Base-by-base conservation (phyloP, 2,329 filamentous ascomycete genomes). In the Exophiala aquamarina region DNA sequence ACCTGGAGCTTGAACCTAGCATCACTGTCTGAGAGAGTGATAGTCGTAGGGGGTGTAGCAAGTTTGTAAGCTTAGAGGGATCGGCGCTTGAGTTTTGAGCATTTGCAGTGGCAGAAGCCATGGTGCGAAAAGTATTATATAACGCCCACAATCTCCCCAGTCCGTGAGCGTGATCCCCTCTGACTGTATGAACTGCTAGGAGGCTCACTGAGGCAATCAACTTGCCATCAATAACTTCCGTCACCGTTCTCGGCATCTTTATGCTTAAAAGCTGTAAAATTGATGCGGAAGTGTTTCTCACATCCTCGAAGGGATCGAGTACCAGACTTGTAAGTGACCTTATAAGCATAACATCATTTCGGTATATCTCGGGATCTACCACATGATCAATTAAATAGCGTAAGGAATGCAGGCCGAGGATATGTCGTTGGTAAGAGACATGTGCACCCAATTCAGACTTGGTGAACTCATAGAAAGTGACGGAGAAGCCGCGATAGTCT, bases 141-240 rank as follows among this genome's bases (percentile, higher is more conserved):
- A 54, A 18, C 37, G 47, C 46, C 41, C 19, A 47, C 28, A 55
- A 49, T 23, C 52, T 43, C 26, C 91, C 92, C 38, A 93, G 84
- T 8, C 92, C 92, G 67, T 98, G 92, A 1, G 91, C 90, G 64
- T 95, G 89, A 63, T 97, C 91, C 10, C 90, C 92, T 51, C 93
- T 80, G 17, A 89, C 89, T 3, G 89, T 95, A 19, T 71, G 74
- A 17, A 82, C 75, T 48, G 88, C 84, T 26, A 80, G 70, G 3
- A 68, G 66, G 47, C 84, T 78, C 10, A 53, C 37, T 44, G 74
- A 73, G 7, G 44, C n/a, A 17, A 70, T 44, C 84, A 78, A 13
- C 70, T 66, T 3, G 20, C 84, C 64, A 8, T 76, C 59, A 6
- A 61, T 57, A 32, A 45, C 31, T 18, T 35, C 20, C 23, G 31